Evolutionary conservation across 73 alveolate genomes (phyloP), one percentile per base, ranked within the genome.

Genomic region (Blepharisma japonicum): DNA sequence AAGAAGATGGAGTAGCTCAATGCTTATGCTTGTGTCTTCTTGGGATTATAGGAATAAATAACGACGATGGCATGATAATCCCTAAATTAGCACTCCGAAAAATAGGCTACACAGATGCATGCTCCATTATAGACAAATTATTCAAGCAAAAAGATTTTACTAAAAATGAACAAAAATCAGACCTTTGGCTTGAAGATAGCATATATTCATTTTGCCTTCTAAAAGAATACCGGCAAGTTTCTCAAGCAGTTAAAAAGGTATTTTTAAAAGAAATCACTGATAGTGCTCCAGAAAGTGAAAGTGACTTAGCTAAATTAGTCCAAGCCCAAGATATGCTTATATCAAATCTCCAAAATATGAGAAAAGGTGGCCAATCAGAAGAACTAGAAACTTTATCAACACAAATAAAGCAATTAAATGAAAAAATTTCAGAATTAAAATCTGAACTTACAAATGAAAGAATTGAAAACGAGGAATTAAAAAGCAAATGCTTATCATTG

Each of bases 181-280:
- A 53, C 23, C n/a, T 53, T 53, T 11, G 67, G 67, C n/a, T 14
- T 53, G n/a, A 14, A 53, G 67, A 53, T 4, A 20, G 23, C 23
- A 14, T 61, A 8, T 14, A 18, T 5, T 18, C 74, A 18, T 39
- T 39, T 20, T 39, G 23, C 14, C 74, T 61, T 61, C 4, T 61
- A 8, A 61, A 61, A 25, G 74, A 14, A 14, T 61, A 61, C 23
- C 0, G 18, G 23, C 49, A 2, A 14, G 46, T 39, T 20, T n/a
- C 23, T 25, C 74, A 61, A 25, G 49, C 74, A 14, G 74, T 61
- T 25, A 61, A 14, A 14, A 14, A 9, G 38, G n/a, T 14, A 2
- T 61, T 61, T 25, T n/a, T 61, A 8, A 61, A 61, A 61, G 74
- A 39, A 14, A 8, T 61, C 39, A 25, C 74, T 14, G 74, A 61